Base-by-base conservation (phyloP, 306 rosid genomes). In the Vigna nakashimae region DNA sequence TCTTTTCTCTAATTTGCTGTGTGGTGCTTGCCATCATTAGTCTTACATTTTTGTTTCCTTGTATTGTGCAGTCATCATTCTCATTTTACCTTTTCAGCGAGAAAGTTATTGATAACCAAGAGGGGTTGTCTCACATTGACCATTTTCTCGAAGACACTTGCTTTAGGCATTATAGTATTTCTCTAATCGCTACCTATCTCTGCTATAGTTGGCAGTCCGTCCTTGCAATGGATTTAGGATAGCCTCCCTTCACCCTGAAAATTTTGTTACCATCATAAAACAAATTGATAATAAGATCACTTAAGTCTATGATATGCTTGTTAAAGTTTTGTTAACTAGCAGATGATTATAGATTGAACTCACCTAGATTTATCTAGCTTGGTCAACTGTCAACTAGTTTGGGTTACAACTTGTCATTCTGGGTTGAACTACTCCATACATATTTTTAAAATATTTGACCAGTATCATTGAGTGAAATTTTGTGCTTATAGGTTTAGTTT, bases 11-110 rank as follows among this genome's bases (percentile, higher is more conserved):
- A 43, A 69, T 3, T 2, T 0, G 4, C 28, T 78, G 55, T 45
- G 53, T 53, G 49, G 49, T 28, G 64, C 17, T 9, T 30, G 40
- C 12, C 12, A 30, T 26, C 40, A 59, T 14, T 59, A 28, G 18
- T 59, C 18, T 75, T 69, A 65, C 49, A 40, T 42, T 68, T 10
- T 14, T 42, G 45, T 85, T 80, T 52, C 18, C 24, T 56, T 46
- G 9, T 40, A 22, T n/a, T 12, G 26, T 13, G 22, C 3, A 1
- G 58, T 42, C 14, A 17, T 46, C 43, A 6, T 20, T 56, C 28
- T 40, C 13, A 17, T 71, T 18, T 60, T 43, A 2, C 1, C 2
- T 65, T 74, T 74, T 8, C 74, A 55, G 56, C 53, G 22, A 13
- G 6, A 63, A 55, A 58, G 70, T 50, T 36, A 30, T 20, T 62